Evolutionary conservation across 805 yeast genomes (phyloP).

Genomic region (Metschnikowia lunata): DNA sequence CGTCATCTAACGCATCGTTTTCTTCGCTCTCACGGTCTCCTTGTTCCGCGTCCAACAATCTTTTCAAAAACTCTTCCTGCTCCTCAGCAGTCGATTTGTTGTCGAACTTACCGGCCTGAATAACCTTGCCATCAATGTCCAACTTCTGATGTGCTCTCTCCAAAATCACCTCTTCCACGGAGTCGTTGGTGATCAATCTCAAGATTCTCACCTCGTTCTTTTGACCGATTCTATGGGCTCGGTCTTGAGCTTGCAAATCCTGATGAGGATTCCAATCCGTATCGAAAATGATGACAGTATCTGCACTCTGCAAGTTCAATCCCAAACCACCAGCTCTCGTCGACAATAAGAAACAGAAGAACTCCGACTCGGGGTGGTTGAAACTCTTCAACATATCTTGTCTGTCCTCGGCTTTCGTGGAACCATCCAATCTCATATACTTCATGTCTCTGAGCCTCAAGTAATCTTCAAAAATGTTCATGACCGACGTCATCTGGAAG

Average conservation of each 20-base stretch:
- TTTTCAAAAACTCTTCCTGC: slow-evolving; percentile 74
- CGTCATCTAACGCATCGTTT: slow-evolving; percentile 53
- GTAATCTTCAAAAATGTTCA: slow-evolving; percentile 88
- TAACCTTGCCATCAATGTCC: slow-evolving; percentile 85
- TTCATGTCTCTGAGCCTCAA: slow-evolving; percentile 61
- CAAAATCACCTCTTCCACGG: slow-evolving; percentile 78
- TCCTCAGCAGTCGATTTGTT: slow-evolving; percentile 84
- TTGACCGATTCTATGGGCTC: slow-evolving; percentile 89
- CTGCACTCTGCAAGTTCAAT: slow-evolving; percentile 81
- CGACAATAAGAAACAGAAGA: slow-evolving; percentile 72
- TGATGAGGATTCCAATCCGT: slow-evolving; percentile 93
- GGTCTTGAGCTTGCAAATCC: slow-evolving; percentile 85
- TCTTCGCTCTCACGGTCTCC: slow-evolving; percentile 54
- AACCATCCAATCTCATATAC: slow-evolving; percentile 76
- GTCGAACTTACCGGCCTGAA: slow-evolving; percentile 88
- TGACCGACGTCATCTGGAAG: slow-evolving; percentile 86
- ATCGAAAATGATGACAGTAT: slow-evolving; percentile 80
- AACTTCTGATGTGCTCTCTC: slow-evolving; percentile 80
- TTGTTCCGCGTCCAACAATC: slow-evolving; percentile 67
- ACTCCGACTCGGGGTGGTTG: slow-evolving; percentile 72
- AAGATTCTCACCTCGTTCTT: slow-evolving; percentile 81
- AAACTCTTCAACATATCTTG: slow-evolving; percentile 67
- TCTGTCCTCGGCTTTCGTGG: slow-evolving; percentile 81
- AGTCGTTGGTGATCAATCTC: slow-evolving; percentile 74
- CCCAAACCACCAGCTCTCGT: slow-evolving; percentile 92